Percentiles rank a stretch among this genome's conserved stretches.
phyloP scores from a whole-genome alignment of 2,329 filamentous ascomycete genomes.

The Venturia pyrina region DNA sequence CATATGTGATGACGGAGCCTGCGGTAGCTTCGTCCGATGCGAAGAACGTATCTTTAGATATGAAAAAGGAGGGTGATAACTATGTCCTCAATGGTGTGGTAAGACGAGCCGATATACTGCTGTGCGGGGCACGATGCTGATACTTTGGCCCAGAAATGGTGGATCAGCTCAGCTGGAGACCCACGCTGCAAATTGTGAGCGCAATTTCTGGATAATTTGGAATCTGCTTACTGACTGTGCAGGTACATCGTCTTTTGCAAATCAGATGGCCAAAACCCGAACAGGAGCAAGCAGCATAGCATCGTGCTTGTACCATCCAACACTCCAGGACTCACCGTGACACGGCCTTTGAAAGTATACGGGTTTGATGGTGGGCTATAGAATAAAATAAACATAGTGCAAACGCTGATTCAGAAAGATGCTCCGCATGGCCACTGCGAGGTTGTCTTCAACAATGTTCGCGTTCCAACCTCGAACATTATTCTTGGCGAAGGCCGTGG shows the following conservation, averaged over 20 bases:
- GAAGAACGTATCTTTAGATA: conserved; percentile 79
- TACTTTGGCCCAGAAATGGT: conserved; percentile 73
- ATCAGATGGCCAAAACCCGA: conserved; percentile 62
- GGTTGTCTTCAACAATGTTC: conserved; percentile 78
- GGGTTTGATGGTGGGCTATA: conserved; percentile 65
- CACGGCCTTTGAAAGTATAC: conserved; percentile 89
- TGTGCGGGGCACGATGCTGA: not conserved
- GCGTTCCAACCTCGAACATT: conserved; percentile 73
- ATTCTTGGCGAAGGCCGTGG: conserved; percentile 88
- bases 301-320: conserved; percentile 81
- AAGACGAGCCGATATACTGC: conserved; percentile 19
- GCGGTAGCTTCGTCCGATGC: conserved; percentile 83
- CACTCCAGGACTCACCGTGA: conserved; percentile 77
- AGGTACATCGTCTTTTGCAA: conserved; percentile 93
- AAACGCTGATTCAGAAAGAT: conserved; percentile 36
- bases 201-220: not conserved
- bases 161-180: conserved; percentile 93
- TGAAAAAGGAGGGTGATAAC: conserved; percentile 72
- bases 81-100: conserved; percentile 85
- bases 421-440: conserved; percentile 96
- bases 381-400: not conserved
- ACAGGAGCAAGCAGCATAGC: conserved; percentile 82
- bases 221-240: not conserved
- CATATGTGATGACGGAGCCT: conserved; percentile 90
- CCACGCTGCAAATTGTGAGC: conserved; percentile 64